Base-by-base conservation (phyloP, 306 rosid species). In the Oxytropis ochrocephala region DNA sequence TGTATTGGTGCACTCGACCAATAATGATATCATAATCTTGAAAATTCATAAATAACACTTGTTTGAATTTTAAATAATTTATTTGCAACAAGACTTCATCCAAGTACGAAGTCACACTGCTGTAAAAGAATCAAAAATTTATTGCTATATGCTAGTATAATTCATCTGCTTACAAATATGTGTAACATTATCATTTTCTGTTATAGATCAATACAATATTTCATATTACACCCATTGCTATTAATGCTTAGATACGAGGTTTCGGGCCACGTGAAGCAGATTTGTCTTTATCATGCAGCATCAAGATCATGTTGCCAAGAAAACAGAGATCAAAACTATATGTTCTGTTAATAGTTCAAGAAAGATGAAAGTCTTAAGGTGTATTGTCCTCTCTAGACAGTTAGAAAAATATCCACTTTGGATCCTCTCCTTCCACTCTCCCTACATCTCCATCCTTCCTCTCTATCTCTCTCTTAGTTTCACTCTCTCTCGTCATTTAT, bases 11-110 rank as follows among this genome's bases (percentile, higher is more conserved):
- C 33, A 51, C 33, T 67, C 27, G 33, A 53, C 63, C 41, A 53
- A 60, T 7, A 46, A 72, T 46, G 32, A 56, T 68, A 72, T 36
- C 65, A 61, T 24, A 43, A 64, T 61, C 75, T 51, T 76, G 42
- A 46, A 75, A 36, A 35, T 8, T 27, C 55, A 58, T 24, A 48
- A 75, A 47, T 13, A 38, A 75, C 7, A 24, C 51, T 52, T 29
- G 18, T 29, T 50, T 30, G 5, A 60, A 32, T 33, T 66, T 53
- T 53, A 32, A 32, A 17, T 21, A 38, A 55, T 63, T 21, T 42
- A 48, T 54, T 39, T 32, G 36, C 33, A 58, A 21, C 38, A 12
- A 64, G 60, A 70, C 14, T 32, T 50, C 60, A 41, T 70, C 71
- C 36, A 64, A 70, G 38, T 16, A 48, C 60, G 47, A 46, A 50